Base-by-base conservation (phyloP, 1,284 basidiomycete species). In the Marasmius tenuissimus region DNA sequence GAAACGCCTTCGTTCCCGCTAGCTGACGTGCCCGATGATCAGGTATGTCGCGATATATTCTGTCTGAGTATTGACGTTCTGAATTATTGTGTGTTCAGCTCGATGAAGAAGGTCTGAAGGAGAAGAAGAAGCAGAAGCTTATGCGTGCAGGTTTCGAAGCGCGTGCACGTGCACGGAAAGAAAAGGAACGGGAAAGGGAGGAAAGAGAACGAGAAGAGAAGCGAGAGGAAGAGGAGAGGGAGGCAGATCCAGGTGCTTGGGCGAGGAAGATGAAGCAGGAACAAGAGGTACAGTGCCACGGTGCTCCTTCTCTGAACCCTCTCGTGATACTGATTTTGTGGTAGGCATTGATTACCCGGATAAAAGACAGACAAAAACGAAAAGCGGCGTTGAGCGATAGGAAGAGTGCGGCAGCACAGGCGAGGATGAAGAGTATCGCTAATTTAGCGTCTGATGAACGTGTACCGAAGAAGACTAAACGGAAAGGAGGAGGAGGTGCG, bases 91-190 rank as follows among this genome's bases (percentile, higher is more conserved):
- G 22, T 52, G 39, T n/a, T 1, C 62, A 93, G 85, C 84, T 99
- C 20, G 94, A 94, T 68, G 96, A 98, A 72, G 96, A 98, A 53
- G 85, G 89, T 14, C 71, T 98, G 53, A 98, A 94, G 73, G 97
- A 99, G 75, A 99, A 99, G 79, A 89, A 91, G 69, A 92, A 91
- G 68, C 97, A 99, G 75, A 91, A 89, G 64, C 81, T 99, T 40
- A 81, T 97, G 80, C 99, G 98, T 76, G 95, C 96, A 0, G 95
- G 94, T 0, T 96, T 92, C 75, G 97, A 99, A 61, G 96, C 97
- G 0, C 89, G 97, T 11, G 85, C 89, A 55, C 88, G 95, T 7
- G 85, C 88, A 0, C 88, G 93, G 66, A 89, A 89, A 39, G 97
- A 99, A 74, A 98, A 98, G 68, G 92, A 94, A 69, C 86, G 87